Conservation (phyloP, 257 asterid genomes). For the Apocynum venetum region DNA sequence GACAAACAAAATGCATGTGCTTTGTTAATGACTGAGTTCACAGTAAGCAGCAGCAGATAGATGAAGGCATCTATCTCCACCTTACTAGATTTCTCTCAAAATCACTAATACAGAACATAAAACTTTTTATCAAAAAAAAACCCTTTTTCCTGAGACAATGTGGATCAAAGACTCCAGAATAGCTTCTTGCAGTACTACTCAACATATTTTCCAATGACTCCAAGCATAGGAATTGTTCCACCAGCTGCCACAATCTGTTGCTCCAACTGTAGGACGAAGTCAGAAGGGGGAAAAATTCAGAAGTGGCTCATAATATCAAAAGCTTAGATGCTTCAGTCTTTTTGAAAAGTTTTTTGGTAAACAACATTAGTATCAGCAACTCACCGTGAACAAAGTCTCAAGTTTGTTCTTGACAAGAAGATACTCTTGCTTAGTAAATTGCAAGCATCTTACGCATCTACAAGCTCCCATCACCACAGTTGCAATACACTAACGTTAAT, state of each 20-base stretch:
- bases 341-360: neutral
- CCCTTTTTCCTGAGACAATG: neutral
- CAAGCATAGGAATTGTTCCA: slow-evolving; percentile 54
- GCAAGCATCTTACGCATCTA: slow-evolving; percentile 71
- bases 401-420: slow-evolving; percentile 69
- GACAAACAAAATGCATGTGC: neutral
- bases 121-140: neutral
- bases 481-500: neutral
- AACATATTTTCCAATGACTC: slow-evolving; percentile 5
- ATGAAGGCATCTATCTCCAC: neutral
- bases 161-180: neutral
- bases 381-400: slow-evolving; percentile 54
- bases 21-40: neutral
- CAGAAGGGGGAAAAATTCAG: slow-evolving; percentile 10
- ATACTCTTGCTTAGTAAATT: slow-evolving; percentile 66
- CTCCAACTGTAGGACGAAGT: slow-evolving; percentile 53
- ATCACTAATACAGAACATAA: slow-evolving; percentile 1
- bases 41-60: slow-evolving; percentile 2
- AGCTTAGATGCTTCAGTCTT: neutral
- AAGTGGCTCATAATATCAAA: neutral
- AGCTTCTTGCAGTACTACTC: neutral
- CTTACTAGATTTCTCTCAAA: slow-evolving; percentile 2
- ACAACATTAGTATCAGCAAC: slow-evolving; percentile 9
- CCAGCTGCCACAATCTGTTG: slow-evolving; percentile 82
- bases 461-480: slow-evolving; percentile 7